Conservation (phyloP, 805 yeast genomes). For the Candida sphagnicola region DNA sequence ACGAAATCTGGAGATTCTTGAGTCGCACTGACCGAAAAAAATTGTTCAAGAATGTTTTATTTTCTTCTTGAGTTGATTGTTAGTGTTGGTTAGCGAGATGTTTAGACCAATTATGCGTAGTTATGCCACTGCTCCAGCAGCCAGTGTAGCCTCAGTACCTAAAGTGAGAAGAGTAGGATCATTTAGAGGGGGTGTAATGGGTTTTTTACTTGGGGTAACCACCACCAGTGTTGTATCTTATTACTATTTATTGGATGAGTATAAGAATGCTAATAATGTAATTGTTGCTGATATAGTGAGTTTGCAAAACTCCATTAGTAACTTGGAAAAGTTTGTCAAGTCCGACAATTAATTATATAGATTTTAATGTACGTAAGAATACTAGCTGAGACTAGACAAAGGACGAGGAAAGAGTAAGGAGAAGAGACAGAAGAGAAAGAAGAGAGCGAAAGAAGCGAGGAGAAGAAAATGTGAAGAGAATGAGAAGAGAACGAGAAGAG, state of each 20-base stretch:
- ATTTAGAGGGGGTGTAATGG: slow-evolving; percentile 54
- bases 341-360: slow-evolving; percentile 11
- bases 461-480: too few species aligned
- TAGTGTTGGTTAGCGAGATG: neutral
- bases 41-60: neutral
- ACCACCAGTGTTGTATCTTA: slow-evolving; percentile 73
- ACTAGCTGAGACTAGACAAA: too few species aligned
- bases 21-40: neutral
- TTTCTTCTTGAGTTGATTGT: neutral
- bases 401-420: too few species aligned
- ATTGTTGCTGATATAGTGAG: slow-evolving; percentile 71
- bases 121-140: slow-evolving; percentile 3
- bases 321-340: slow-evolving; percentile 66
- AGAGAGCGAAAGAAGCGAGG: too few species aligned
- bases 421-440: too few species aligned
- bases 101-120: slow-evolving; percentile 1
- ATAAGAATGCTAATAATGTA: slow-evolving; percentile 66
- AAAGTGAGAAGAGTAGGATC: slow-evolving; percentile 25
- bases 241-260: slow-evolving; percentile 74
- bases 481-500: too few species aligned
- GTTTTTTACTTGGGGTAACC: slow-evolving; percentile 75
- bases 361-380: too few species aligned
- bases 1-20: neutral
- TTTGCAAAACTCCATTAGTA: slow-evolving; percentile 63
- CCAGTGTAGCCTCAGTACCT: neutral